Evolutionary conservation across 176 grass and related monocot species (phyloP), one percentile per base, ranked within the genome.

Genomic region (Alopecurus myosuroides): DNA sequence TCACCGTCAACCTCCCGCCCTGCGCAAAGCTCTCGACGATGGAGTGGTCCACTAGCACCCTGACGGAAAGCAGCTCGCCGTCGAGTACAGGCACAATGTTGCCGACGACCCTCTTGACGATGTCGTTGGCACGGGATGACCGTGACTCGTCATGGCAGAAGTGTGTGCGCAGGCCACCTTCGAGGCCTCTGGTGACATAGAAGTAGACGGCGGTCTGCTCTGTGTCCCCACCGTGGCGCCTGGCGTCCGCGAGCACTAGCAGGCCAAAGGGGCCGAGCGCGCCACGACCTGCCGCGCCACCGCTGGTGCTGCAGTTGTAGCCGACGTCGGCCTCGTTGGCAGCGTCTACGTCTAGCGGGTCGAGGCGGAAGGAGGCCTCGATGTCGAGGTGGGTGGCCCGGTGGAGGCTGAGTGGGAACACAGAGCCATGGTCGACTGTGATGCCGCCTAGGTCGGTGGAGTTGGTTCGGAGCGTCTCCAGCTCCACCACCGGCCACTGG

Each of bases 91-190:
- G 91, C 25, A 98, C 85, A 14, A 53, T 19, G 80, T 49, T 95
- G 77, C 96, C 96, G 4, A 98, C 93, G 14, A 95, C 84, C 52
- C 84, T 80, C 89, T 98, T 98, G 6, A 95, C 87, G 31, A 98
- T 85, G 85, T 98, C 96, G 31, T 76, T 91, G 15, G 96, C 96
- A 17, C 9, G 69, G 1, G 96, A 98, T 4, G 96, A 98, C 20
- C 95, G 79, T 5, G 83, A 77, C 84, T 98, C 95, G 82, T 98
- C 95, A n/a, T 98, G 95, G 92, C 93, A 98, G 70, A 98, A 94
- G 81, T 98, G 93, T 0, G 96, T 90, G 35, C 71, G 69, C 11
- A 98, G 77, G 25, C 8, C 3, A 23, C 95, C 93, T 48, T 98
- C 86, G 2, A 74, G 63, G 22, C 84, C 82, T 78, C 76, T 95